Evolutionary conservation across 441 rosid species (phyloP), one percentile per base, ranked within the genome.

Genomic region (Brassica hybrid): DNA sequence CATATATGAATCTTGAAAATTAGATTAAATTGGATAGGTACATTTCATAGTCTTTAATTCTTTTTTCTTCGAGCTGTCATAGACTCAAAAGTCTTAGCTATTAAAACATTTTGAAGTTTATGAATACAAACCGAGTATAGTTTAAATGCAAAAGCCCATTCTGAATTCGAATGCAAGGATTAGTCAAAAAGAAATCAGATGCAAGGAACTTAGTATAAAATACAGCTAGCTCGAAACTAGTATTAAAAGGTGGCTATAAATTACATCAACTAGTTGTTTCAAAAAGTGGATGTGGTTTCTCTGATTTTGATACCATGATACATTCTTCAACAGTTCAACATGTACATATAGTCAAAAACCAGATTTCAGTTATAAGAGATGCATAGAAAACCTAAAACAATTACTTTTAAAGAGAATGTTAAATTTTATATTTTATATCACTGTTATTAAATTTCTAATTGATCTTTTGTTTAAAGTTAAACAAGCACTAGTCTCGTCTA

Each of bases 131-230:
- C 11, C 14, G 48, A 58, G 67, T 57, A 17, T 18, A 41, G 5
- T 38, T 58, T 67, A 16, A 74, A 58, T 25, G 50, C 50, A 32
- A 2, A 64, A 56, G 60, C 21, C 21, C 60, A 56, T 56, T 56
- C 25, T 18, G 9, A 56, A 56, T 56, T 56, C 25, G 9, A 56
- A 56, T 56, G 60, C 60, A 56, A 52, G 25, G 60, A 50, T 21
- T 21, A 21, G 23, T 21, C 23, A 21, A 21, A 21, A 21, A 1
- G 2, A 21, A 21, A 21, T 21, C 23, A 21, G 23, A 21, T 21
- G 23, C 60, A 56, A 52, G 25, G 60, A 50, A 17, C 27, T 36
- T 3, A 21, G 23, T 65, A 21, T 23, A 52, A 11, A 54, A 34
- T 27, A 45, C 41, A 65, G 57, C 71, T 48, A 65, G 41, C 71